Conservation (phyloP, 306 rosid species). For the Cyclanthera cordifolia region DNA sequence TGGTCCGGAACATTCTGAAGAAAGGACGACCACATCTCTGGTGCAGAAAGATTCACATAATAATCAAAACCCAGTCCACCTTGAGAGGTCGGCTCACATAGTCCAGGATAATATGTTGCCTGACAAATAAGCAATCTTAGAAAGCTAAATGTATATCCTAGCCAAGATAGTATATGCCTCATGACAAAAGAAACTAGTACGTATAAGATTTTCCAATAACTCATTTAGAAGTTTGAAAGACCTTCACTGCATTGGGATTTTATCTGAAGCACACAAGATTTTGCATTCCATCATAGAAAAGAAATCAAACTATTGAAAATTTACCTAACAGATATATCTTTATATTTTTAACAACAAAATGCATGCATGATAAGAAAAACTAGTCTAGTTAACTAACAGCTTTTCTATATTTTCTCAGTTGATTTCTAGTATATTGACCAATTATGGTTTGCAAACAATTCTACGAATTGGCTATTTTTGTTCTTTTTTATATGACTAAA, state of each 20-base stretch:
- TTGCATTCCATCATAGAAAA: not conserved
- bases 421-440: not conserved
- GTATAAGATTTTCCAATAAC: not conserved
- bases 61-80: slow-evolving; percentile 98
- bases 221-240: not conserved
- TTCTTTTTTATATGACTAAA: too few relatives aligned
- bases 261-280: not conserved
- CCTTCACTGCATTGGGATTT: not conserved
- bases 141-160: not conserved
- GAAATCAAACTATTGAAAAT: not conserved
- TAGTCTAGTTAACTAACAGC: not conserved
- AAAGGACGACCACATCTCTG: slow-evolving; percentile 82
- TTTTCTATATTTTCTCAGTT: not conserved
- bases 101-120: slow-evolving; percentile 87
- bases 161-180: not conserved
- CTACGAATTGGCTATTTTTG: too few relatives aligned
- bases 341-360: not conserved
- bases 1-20: slow-evolving; percentile 66
- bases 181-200: not conserved
- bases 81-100: slow-evolving; percentile 86
- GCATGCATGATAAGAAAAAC: not conserved
- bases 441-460: too few relatives aligned
- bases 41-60: slow-evolving; percentile 64
- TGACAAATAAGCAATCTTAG: slow-evolving; percentile 20
- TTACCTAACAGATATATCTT: not conserved